These are phyloP conservation scores for Botrytis pseudocinerea DNA, from an alignment of 2,329 filamentous ascomycete species.

Conservation along the genomic window DNA sequence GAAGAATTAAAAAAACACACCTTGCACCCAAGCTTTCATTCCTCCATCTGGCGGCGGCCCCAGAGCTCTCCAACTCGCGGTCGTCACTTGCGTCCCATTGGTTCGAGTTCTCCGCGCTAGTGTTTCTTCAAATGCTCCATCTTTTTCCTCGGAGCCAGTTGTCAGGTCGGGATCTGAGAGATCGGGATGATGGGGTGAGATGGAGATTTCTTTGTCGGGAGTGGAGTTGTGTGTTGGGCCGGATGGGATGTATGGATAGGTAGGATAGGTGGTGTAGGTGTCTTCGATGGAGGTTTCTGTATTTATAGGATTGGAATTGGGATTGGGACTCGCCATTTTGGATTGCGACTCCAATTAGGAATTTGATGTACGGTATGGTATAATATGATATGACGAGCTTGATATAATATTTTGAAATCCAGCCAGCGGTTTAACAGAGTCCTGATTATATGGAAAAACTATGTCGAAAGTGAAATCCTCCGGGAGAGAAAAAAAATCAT, in stretches of 20 bases:
- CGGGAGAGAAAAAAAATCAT: not conserved
- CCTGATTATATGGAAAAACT: not conserved
- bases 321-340: not conserved
- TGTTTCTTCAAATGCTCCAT: not conserved
- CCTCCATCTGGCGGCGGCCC: constrained; percentile 41
- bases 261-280: not conserved
- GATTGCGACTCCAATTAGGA: not conserved
- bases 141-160: constrained; percentile 1
- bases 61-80: constrained; percentile 37
- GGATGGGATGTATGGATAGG: not conserved
- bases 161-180: not conserved
- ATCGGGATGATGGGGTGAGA: not conserved
- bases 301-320: not conserved
- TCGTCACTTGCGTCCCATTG: constrained; percentile 31
- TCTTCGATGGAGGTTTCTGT: not conserved
- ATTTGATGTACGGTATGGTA: not conserved
- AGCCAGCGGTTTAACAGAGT: not conserved
- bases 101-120: constrained; percentile 8
- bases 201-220: not conserved
- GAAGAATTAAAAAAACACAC: constrained; percentile 26
- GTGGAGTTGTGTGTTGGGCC: not conserved
- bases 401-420: not conserved
- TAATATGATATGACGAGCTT: not conserved
- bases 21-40: constrained; percentile 36
- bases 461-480: not conserved